A percentile compares a stretch with the other conserved stretches of the same genome.
phyloP scores from a whole-genome alignment of 129 eudicot species.

The Pulicaria dysenterica region DNA sequence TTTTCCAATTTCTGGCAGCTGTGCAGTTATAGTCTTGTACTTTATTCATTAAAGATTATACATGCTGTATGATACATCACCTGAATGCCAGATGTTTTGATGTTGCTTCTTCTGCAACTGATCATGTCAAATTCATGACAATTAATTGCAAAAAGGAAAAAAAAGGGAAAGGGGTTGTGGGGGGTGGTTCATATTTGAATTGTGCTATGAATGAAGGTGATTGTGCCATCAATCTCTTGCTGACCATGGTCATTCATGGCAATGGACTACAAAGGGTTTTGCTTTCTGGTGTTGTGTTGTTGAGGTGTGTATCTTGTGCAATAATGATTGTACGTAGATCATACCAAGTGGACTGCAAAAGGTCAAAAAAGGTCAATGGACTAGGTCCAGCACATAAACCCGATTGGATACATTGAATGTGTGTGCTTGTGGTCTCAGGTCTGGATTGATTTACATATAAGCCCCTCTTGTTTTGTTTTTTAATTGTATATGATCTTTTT shows the following conservation, averaged over 20 bases:
- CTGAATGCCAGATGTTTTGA: slow-evolving; percentile 11
- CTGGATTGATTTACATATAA: background rate
- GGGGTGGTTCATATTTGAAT: background rate
- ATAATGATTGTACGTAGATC: slow-evolving; percentile 31
- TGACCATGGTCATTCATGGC: background rate
- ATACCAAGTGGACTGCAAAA: slow-evolving; percentile 26
- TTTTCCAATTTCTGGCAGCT: background rate
- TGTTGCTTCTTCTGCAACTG: slow-evolving; percentile 19
- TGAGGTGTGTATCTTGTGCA: slow-evolving; percentile 21
- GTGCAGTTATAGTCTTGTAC: slow-evolving; percentile 14
- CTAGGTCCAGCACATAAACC: slow-evolving; percentile 26
- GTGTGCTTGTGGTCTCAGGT: slow-evolving; percentile 23
- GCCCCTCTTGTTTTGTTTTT: slow-evolving; percentile 20
- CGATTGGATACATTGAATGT: slow-evolving; percentile 38
- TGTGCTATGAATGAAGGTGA: slow-evolving; percentile 8
- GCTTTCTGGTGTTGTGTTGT: slow-evolving; percentile 15
- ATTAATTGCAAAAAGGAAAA: background rate
- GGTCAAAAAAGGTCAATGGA: slow-evolving; percentile 39
- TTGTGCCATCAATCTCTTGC: background rate
- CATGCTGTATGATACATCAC: slow-evolving; percentile 5
- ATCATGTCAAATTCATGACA: background rate
- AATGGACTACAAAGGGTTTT: slow-evolving; percentile 21
- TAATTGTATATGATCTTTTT: too few relatives aligned
- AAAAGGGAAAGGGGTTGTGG: too few relatives aligned
- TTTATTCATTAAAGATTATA: slow-evolving; percentile 20